Conservation (phyloP, 2,329 filamentous ascomycete genomes). For the Cladosporium sp. region DNA sequence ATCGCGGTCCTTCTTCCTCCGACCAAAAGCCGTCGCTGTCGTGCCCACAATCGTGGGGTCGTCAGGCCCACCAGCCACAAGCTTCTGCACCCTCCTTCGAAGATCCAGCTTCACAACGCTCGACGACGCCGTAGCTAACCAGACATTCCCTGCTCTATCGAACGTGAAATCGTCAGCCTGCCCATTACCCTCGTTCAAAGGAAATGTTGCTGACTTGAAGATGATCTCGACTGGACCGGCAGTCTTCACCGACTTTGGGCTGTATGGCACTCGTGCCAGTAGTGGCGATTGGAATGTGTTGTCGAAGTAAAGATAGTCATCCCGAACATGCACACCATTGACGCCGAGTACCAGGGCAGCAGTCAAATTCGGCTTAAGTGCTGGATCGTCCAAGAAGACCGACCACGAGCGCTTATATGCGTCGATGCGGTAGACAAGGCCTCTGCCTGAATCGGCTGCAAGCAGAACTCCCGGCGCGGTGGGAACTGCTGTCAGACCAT, state of each 20-base stretch:
- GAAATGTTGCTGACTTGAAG: constrained; percentile 5
- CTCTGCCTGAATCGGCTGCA: constrained; percentile 13
- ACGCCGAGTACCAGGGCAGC: constrained; percentile 13
- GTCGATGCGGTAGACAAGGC: constrained; percentile 15
- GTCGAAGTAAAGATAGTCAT: constrained; percentile 16
- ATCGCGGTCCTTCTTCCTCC: constrained; percentile 7
- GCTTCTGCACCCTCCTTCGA: constrained; percentile 4
- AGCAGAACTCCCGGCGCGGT: constrained; percentile 7
- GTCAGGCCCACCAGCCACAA: constrained; percentile 14
- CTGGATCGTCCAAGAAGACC: constrained; percentile 16
- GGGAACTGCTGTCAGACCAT: constrained; percentile 14
- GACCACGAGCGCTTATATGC: constrained; percentile 1
- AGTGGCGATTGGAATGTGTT: constrained; percentile 15
- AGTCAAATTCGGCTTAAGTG: constrained; percentile 17
- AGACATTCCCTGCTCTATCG: constrained; percentile 15
- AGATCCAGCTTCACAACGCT: constrained; percentile 16
- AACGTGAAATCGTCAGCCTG: constrained; percentile 18
- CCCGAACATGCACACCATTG: constrained; percentile 16
- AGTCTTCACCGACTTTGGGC: not conserved
- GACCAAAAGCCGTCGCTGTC: constrained; percentile 17
- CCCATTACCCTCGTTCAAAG: constrained; percentile 3
- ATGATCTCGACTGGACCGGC: constrained; percentile 14
- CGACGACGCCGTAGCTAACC: constrained; percentile 16
- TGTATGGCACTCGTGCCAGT: constrained; percentile 11
- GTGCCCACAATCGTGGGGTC: constrained; percentile 12